phyloP scores from a whole-genome alignment of 306 rosid species.

The Pyrus betulifolia region DNA sequence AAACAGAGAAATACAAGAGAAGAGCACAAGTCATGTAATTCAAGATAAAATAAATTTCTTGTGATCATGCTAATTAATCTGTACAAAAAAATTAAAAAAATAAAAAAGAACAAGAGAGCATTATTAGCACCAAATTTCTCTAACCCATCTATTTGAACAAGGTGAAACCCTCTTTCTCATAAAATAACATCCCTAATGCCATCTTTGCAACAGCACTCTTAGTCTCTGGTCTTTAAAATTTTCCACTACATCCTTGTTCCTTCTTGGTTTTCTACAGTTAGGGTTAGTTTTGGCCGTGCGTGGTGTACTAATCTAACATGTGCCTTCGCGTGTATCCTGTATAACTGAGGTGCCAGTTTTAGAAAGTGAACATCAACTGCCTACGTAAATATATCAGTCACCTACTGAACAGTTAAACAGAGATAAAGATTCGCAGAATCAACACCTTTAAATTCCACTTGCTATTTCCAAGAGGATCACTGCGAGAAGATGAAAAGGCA shows the following conservation, averaged over 20 bases:
- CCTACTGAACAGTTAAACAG: neutral
- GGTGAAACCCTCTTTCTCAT: neutral
- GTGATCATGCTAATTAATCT: neutral
- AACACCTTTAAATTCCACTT: constrained; percentile 94
- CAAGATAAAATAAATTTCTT: neutral
- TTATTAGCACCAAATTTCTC: neutral
- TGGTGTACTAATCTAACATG: neutral
- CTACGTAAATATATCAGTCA: neutral
- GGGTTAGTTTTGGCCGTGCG: neutral
- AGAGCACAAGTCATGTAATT: neutral
- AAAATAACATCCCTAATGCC: neutral
- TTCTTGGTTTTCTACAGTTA: neutral
- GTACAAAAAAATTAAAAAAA: neutral
- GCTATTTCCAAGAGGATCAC: constrained; percentile 84
- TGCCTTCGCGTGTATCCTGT: neutral
- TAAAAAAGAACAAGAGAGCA: neutral
- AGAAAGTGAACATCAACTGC: neutral
- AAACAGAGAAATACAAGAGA: neutral
- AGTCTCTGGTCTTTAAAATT: neutral
- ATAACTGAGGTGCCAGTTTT: neutral
- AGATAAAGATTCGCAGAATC: constrained; percentile 22
- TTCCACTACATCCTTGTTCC: neutral
- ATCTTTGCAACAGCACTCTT: neutral
- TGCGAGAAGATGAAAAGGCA: constrained; percentile 85
- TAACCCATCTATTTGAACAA: neutral